These are phyloP conservation scores for Zymoseptoria ardabiliae DNA, from an alignment of 2,329 filamentous ascomycete genomes.

Conservation along the genomic window DNA sequence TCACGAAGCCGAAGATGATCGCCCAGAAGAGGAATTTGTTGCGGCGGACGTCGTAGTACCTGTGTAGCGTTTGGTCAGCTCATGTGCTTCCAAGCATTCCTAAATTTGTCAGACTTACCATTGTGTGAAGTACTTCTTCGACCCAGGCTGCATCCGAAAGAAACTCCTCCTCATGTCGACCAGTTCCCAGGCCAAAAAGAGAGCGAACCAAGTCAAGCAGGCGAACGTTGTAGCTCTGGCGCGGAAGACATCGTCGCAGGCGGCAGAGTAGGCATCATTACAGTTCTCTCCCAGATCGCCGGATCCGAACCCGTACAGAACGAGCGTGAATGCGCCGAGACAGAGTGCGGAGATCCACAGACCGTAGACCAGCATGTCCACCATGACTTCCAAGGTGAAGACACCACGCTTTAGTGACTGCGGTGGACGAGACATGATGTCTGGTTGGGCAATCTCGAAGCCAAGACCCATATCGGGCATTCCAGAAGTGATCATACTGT, in stretches of 20 bases:
- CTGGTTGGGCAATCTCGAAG: slow-evolving; percentile 64
- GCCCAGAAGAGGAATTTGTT: slow-evolving; percentile 56
- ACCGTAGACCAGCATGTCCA: slow-evolving; percentile 74
- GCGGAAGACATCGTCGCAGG: slow-evolving; percentile 59
- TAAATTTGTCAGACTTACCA: too few species aligned
- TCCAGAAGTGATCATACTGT: slow-evolving; percentile 83
- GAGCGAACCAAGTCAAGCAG: slow-evolving; percentile 65
- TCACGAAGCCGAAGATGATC: slow-evolving; percentile 37
- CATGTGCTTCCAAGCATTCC: background rate
- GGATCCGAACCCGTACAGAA: slow-evolving; percentile 54
- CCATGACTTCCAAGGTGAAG: slow-evolving; percentile 68
- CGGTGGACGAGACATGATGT: slow-evolving; percentile 73
- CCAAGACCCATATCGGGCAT: slow-evolving; percentile 81
- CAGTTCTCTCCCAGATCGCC: slow-evolving; percentile 48
- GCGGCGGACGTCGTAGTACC: slow-evolving; percentile 59
- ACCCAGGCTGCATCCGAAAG: slow-evolving; percentile 63
- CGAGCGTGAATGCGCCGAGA: slow-evolving; percentile 54
- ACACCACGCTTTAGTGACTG: slow-evolving; percentile 61
- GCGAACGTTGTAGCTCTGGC: slow-evolving; percentile 67
- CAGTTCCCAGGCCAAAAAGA: slow-evolving; percentile 73
- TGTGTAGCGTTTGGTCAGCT: slow-evolving; percentile 31
- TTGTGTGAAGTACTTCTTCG: slow-evolving; percentile 54
- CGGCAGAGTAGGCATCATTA: slow-evolving; percentile 48
- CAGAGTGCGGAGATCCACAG: slow-evolving; percentile 63
- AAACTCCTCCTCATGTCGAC: slow-evolving; percentile 63